These are phyloP conservation scores for Candida mesenterica DNA, from an alignment of 1,139 yeast species.

Conservation along the genomic window DNA sequence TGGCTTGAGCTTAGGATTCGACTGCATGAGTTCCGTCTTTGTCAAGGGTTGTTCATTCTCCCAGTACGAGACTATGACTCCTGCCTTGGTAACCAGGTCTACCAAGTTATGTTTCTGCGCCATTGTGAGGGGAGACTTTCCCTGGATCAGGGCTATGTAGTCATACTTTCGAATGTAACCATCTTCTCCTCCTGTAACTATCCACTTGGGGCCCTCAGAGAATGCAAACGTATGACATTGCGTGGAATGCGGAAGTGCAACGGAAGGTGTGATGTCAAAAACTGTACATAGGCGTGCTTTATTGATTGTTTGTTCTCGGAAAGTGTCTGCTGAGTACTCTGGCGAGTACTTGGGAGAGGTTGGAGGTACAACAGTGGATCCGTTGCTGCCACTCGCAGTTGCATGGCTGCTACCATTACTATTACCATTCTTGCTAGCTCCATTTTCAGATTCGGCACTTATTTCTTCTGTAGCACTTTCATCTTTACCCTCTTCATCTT, in stretches of 20 bases:
- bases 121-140: slow-evolving; percentile 85
- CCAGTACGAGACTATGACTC: slow-evolving; percentile 85
- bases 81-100: slow-evolving; percentile 82
- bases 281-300: slow-evolving; percentile 47
- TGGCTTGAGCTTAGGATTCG: slow-evolving; percentile 44
- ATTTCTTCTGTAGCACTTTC: slow-evolving; percentile 3
- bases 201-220: slow-evolving; percentile 81
- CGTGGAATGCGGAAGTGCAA: slow-evolving; percentile 69
- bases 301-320: slow-evolving; percentile 38
- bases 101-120: slow-evolving; percentile 89
- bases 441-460: background rate
- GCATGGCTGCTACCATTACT: background rate
- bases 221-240: slow-evolving; percentile 76
- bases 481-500: slow-evolving; percentile 16
- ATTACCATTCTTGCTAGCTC: slow-evolving; percentile 2
- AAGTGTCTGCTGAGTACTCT: slow-evolving; percentile 8
- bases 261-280: slow-evolving; percentile 64
- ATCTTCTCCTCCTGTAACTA: slow-evolving; percentile 95
- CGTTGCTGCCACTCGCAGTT: background rate
- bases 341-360: slow-evolving; percentile 3
- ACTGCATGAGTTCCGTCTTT: slow-evolving; percentile 34
- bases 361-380: background rate
- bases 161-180: slow-evolving; percentile 92
- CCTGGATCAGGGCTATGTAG: slow-evolving; percentile 80
- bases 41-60: slow-evolving; percentile 87